Base-by-base conservation (phyloP, 2,329 filamentous ascomycete genomes). In the Monosporascus sp. region DNA sequence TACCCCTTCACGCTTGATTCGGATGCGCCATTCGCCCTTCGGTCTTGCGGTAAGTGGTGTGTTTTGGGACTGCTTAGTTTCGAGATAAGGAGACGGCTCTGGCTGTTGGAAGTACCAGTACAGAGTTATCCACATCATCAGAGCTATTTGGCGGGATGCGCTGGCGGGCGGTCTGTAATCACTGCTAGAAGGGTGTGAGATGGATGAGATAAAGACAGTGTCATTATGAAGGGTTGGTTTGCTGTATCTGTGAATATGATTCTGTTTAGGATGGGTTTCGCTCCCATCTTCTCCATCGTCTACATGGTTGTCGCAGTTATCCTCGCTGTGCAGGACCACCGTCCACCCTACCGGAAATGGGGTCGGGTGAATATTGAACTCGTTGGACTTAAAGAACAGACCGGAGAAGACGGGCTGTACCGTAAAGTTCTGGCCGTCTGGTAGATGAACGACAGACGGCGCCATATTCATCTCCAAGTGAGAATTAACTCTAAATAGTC, bases 41-140 rank as follows among this genome's bases (percentile, higher is more conserved):
- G 93, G 93, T 58, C 83, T 85, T 5, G 89, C 93, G 5, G 72
- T 68, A 18, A 81, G 74, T 0, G 88, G 87, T 0, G 90, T 93
- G 53, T 77, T 68, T 58, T 78, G 80, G 1, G 85, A 88, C 0
- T 81, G 75, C 5, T 82, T 74, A 6, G 82, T 89, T 18, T 78
- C 77, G 37, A 94, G 66, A 48, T 82, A 79, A 0, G 81, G 77
- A 22, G 80, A 76, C 0, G 93, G 93, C 61, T 87, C 80, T 1
- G 84, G 80, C 69, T 96, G 90, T 72, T 97, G 92, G 63, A 97
- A 97, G 75, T 97, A 97, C 93, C 93, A 97, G 75, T 90, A 96
- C 43, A 97, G 76, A 1, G 90, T 92, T 37, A 91, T 84, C 89
- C 90, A 97, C 6, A 97, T 79, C 88, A 97, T 96, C 89, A 97